These are phyloP conservation scores for Backusella psychrophila DNA, from an alignment of 192 early-diverging fungal genomes.

Conservation along the genomic window DNA sequence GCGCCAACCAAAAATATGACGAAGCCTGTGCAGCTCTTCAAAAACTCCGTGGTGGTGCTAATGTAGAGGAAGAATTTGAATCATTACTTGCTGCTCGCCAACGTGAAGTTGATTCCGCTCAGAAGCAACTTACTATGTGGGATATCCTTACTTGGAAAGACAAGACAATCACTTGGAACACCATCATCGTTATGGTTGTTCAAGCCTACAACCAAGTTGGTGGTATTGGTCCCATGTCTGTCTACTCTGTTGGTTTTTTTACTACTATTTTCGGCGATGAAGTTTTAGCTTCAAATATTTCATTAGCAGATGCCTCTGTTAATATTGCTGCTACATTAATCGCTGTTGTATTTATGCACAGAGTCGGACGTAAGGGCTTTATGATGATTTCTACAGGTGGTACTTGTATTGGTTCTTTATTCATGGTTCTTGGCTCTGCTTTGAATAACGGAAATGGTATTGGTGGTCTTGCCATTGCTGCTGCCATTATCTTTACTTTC, in stretches of 20 bases:
- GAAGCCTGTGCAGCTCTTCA: conserved; percentile 57
- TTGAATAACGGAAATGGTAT: conserved; percentile 42
- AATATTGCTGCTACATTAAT: conserved; percentile 62
- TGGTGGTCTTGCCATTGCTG: conserved; percentile 49
- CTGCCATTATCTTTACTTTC: conserved; percentile 68
- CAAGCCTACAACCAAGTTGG: conserved; percentile 82
- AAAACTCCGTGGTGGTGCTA: conserved; percentile 53
- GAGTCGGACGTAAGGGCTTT: conserved; percentile 67
- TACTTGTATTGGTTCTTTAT: conserved; percentile 60
- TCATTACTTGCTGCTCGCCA: conserved; percentile 54
- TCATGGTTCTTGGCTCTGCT: conserved; percentile 57
- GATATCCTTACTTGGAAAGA: conserved; percentile 19
- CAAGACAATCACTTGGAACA: conserved; percentile 42
- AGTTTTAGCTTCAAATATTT: conserved; percentile 50
- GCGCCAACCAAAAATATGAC: conserved; percentile 59
- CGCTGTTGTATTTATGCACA: conserved; percentile 61
- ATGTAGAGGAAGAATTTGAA: conserved; percentile 63
- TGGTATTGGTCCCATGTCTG: conserved; percentile 84
- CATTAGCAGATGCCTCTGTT: conserved; percentile 57
- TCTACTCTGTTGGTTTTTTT: conserved; percentile 81
- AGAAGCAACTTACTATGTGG: conserved; percentile 8
- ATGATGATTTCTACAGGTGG: conserved; percentile 61
- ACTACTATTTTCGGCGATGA: conserved; percentile 53
- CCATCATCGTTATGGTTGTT: conserved; percentile 64
- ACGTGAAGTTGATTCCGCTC: conserved; percentile 13